A percentile compares a stretch with the other conserved stretches of the same genome.
Evolutionary conservation across 106 monocot genomes (phyloP).

Genomic region (Vanilla planifolia): DNA sequence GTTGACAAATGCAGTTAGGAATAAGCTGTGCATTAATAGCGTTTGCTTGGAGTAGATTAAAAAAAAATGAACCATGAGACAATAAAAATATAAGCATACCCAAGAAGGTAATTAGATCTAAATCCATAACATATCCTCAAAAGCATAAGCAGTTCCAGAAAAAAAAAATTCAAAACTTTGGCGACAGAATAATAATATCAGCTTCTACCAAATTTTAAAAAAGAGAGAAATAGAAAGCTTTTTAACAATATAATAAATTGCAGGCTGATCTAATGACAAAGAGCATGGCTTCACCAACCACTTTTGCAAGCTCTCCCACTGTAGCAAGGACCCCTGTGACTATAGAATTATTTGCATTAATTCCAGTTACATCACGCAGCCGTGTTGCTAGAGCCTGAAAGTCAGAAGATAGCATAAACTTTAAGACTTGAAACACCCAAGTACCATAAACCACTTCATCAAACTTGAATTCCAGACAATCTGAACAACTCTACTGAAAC

Average conservation of each 20-base stretch:
- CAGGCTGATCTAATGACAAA: background rate
- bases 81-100: conserved; percentile 2
- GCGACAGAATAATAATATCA: too few relatives aligned
- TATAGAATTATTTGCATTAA: conserved; percentile 76
- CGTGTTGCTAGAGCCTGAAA: conserved; percentile 81
- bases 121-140: too few relatives aligned
- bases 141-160: background rate
- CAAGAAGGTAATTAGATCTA: background rate
- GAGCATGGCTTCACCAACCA: conserved; percentile 34
- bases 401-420: background rate
- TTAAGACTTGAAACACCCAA: background rate
- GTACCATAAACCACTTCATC: background rate
- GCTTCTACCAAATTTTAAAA: too few relatives aligned
- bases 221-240: too few relatives aligned
- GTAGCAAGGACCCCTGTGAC: conserved; percentile 90
- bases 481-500: background rate
- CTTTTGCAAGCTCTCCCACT: conserved; percentile 91
- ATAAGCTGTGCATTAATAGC: too few relatives aligned
- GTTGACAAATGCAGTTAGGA: too few relatives aligned
- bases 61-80: conserved; percentile 3
- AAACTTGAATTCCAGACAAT: background rate
- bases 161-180: background rate
- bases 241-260: background rate
- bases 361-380: conserved; percentile 68
- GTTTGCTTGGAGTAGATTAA: too few relatives aligned